Evolutionary conservation across 2,329 filamentous ascomycete species (phyloP).

Genomic region (Aspergillus hortae): DNA sequence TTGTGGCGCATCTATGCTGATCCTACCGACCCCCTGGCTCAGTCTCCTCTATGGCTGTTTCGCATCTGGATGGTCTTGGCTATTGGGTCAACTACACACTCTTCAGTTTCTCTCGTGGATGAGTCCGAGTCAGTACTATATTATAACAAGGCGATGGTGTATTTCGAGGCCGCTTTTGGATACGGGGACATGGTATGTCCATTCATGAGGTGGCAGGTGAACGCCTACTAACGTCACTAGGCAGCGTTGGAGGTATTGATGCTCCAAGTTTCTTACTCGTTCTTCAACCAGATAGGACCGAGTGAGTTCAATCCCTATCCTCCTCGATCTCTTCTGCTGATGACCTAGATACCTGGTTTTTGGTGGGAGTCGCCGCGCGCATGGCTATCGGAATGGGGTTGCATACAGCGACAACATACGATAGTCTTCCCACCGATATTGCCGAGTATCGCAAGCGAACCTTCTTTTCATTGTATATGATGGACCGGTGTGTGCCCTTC

Average conservation of each 20-base stretch:
- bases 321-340: background rate
- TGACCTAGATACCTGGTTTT: conserved; percentile 43
- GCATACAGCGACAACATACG: conserved; percentile 37
- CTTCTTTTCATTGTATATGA: conserved; percentile 50
- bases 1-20: conserved; percentile 29
- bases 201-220: background rate
- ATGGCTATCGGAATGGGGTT: conserved; percentile 45
- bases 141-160: conserved; percentile 44
- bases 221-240: conserved; percentile 16
- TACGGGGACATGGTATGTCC: conserved; percentile 38
- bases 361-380: conserved; percentile 44
- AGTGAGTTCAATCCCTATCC: conserved; percentile 27
- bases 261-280: conserved; percentile 48
- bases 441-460: conserved; percentile 40
- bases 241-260: conserved; percentile 44
- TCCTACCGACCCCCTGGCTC: conserved; percentile 24
- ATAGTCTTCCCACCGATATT: conserved; percentile 28
- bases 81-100: conserved; percentile 46
- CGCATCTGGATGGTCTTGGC: conserved; percentile 50
- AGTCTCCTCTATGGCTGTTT: conserved; percentile 37
- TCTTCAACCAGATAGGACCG: conserved; percentile 48
- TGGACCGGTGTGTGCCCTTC: conserved; percentile 36
- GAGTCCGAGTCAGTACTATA: conserved; percentile 43
- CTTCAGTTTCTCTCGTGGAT: conserved; percentile 41
- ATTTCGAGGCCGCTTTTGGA: conserved; percentile 39